Evolutionary conservation across 192 early-diverging fungal species (phyloP).

Genomic region (Obelidium mucronatum): DNA sequence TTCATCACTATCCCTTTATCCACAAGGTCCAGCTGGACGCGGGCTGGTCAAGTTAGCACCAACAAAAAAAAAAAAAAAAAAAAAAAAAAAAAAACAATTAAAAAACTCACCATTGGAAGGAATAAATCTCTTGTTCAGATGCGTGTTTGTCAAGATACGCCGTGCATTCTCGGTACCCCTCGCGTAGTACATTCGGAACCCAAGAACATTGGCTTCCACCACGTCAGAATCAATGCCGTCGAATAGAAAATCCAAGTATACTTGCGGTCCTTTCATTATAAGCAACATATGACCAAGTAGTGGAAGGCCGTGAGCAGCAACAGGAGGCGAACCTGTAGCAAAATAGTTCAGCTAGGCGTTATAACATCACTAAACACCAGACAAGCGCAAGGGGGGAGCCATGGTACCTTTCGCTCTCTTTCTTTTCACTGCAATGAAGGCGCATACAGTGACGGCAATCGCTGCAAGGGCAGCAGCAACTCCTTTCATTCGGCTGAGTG

Average conservation of each 20-base stretch:
- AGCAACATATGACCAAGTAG: background rate
- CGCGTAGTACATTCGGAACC: background rate
- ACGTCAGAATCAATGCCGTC: conserved; percentile 4
- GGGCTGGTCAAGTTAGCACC: too few species aligned
- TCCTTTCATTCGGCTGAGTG: too few species aligned
- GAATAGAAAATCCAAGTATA: background rate
- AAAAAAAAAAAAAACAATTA: too few species aligned
- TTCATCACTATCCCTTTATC: conserved; percentile 7
- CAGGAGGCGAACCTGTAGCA: background rate
- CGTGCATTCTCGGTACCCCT: background rate
- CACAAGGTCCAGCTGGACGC: background rate
- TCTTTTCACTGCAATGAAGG: too few species aligned
- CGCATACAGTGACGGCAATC: too few species aligned
- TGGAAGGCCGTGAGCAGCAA: background rate
- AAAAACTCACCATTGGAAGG: background rate
- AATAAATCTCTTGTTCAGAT: background rate
- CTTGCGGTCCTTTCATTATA: background rate
- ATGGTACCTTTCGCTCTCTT: too few species aligned
- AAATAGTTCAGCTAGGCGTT: too few species aligned
- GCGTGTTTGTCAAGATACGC: background rate
- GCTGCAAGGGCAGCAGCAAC: too few species aligned
- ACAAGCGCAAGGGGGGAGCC: too few species aligned
- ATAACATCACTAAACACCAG: too few species aligned
- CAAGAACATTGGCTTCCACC: background rate
- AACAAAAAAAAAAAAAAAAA: too few species aligned